Conservation (phyloP, 108 stramenopile genomes). For the Discostella stelligeroides region DNA sequence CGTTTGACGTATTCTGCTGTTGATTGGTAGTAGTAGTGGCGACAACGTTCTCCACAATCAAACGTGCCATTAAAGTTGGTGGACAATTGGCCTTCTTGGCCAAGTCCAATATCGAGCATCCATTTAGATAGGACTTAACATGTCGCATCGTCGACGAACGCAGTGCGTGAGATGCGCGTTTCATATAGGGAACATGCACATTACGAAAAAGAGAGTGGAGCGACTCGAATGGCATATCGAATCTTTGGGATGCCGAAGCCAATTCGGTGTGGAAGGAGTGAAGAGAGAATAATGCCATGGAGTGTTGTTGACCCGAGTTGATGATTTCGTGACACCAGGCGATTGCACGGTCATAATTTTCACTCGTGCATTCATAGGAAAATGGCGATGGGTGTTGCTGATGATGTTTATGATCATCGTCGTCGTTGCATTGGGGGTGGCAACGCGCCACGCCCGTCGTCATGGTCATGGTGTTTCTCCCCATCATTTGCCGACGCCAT, state of each 20-base stretch:
- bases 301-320: slow-evolving; percentile 10
- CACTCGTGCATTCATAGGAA: not conserved
- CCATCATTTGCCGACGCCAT: too few species aligned
- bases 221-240: slow-evolving; percentile 64
- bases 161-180: slow-evolving; percentile 48
- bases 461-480: too few species aligned
- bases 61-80: slow-evolving; percentile 68
- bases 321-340: slow-evolving; percentile 59
- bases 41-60: slow-evolving; percentile 64
- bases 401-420: not conserved
- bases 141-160: slow-evolving; percentile 32
- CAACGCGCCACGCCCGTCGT: too few species aligned
- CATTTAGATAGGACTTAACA: slow-evolving; percentile 52
- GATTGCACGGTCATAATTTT: slow-evolving; percentile 52
- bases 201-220: slow-evolving; percentile 72
- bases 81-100: slow-evolving; percentile 65
- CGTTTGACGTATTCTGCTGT: not conserved
- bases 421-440: too few species aligned
- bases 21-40: slow-evolving; percentile 1
- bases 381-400: not conserved
- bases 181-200: slow-evolving; percentile 63
- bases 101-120: slow-evolving; percentile 58
- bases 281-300: slow-evolving; percentile 60
- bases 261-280: slow-evolving; percentile 48
- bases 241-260: slow-evolving; percentile 29